phyloP scores from a whole-genome alignment of 2,329 filamentous ascomycete species.

The Tolypocladium amazonense region DNA sequence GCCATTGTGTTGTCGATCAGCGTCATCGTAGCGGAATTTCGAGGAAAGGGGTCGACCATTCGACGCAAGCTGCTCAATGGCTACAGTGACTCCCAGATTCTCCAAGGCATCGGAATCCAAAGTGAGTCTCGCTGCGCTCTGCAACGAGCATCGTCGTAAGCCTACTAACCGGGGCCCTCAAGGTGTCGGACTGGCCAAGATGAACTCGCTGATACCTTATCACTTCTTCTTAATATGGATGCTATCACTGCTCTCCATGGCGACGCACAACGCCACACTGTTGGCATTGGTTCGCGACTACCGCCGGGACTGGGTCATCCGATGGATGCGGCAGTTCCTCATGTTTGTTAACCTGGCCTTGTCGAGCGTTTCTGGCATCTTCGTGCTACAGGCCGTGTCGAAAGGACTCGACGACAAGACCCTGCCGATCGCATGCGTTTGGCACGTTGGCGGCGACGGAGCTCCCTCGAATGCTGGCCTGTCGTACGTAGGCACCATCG shows the following conservation, averaged over 20 bases:
- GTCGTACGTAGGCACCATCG: slow-evolving; percentile 48
- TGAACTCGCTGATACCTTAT: slow-evolving; percentile 49
- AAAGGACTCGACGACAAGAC: slow-evolving; percentile 38
- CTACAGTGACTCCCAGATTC: slow-evolving; percentile 58
- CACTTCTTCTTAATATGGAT: slow-evolving; percentile 66
- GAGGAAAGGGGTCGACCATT: slow-evolving; percentile 38
- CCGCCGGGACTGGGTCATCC: slow-evolving; percentile 54
- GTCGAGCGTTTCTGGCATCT: slow-evolving; percentile 43
- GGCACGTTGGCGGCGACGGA: slow-evolving; percentile 30
- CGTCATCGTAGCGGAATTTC: slow-evolving; percentile 45
- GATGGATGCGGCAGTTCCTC: slow-evolving; percentile 54
- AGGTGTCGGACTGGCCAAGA: slow-evolving; percentile 47
- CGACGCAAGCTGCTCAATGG: slow-evolving; percentile 53
- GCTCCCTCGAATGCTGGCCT: slow-evolving; percentile 29
- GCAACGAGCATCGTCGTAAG: not conserved
- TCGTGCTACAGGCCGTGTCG: slow-evolving; percentile 43
- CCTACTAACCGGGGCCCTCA: not conserved
- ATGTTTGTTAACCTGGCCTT: slow-evolving; percentile 56
- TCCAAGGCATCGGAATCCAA: slow-evolving; percentile 60
- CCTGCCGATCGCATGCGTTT: slow-evolving; percentile 52
- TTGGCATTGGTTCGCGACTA: slow-evolving; percentile 57
- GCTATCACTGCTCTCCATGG: slow-evolving; percentile 51
- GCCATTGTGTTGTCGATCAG: slow-evolving; percentile 43
- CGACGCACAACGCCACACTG: slow-evolving; percentile 54
- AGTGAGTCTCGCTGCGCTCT: slow-evolving; percentile 13